Conservation (phyloP, 805 yeast genomes). For the Schizosaccharomyces octosporus region DNA sequence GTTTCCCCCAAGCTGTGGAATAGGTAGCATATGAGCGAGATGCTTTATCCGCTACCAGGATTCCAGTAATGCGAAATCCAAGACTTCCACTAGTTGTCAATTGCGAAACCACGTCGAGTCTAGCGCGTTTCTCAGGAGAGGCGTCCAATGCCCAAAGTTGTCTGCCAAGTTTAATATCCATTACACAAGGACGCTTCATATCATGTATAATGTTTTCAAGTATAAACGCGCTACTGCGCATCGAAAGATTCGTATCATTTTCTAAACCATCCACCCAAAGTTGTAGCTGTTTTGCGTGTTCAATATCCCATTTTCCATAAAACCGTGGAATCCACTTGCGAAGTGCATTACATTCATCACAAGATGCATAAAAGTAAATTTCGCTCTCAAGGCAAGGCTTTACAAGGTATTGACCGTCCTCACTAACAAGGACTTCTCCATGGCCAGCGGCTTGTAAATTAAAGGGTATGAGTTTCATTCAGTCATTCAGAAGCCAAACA, state of each 20-base stretch:
- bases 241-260: no score
- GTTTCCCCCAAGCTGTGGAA: not conserved
- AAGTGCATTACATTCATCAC: conserved; percentile 10
- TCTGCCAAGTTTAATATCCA: conserved; percentile 69
- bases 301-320: not conserved
- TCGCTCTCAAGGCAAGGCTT: conserved; percentile 46
- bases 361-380: conserved; percentile 39
- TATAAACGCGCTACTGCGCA: conserved; percentile 25
- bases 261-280: no score
- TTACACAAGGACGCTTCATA: conserved; percentile 37
- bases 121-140: conserved; percentile 28
- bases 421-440: conserved; percentile 43
- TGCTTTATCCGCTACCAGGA: conserved; percentile 26
- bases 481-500: not conserved
- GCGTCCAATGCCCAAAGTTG: conserved; percentile 37
- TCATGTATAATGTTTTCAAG: conserved; percentile 46
- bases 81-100: conserved; percentile 62
- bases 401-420: conserved; percentile 41
- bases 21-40: not conserved
- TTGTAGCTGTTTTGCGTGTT: no score
- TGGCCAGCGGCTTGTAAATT: conserved; percentile 68
- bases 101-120: conserved; percentile 39
- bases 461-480: not conserved
- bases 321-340: conserved; percentile 26
- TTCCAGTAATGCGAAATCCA: conserved; percentile 66